phyloP scores from a whole-genome alignment of 176 grass and related monocot species.

The Cocos nucifera region DNA sequence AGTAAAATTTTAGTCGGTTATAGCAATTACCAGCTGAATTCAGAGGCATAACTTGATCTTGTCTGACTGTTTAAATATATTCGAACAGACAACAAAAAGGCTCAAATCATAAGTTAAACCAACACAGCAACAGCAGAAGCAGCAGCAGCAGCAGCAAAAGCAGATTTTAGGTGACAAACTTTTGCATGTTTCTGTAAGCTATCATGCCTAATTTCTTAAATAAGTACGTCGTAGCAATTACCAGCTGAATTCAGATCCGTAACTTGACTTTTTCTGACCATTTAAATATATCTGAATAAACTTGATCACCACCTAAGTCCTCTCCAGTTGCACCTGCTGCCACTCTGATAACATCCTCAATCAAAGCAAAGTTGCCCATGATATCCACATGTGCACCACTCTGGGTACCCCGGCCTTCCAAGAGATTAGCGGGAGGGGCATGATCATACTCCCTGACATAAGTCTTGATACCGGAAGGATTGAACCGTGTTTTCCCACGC shows the following conservation, averaged over 20 bases:
- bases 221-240: neutral
- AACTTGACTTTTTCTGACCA: slow-evolving; percentile 88
- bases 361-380: slow-evolving; percentile 95
- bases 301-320: slow-evolving; percentile 69
- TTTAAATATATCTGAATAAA: slow-evolving; percentile 87
- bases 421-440: slow-evolving; percentile 67
- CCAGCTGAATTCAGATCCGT: slow-evolving; percentile 29
- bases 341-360: slow-evolving; percentile 89
- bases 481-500: slow-evolving; percentile 91
- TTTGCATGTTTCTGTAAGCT: too few species aligned
- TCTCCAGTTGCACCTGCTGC: slow-evolving; percentile 77
- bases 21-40: too few species aligned
- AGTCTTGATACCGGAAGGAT: slow-evolving; percentile 78
- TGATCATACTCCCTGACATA: slow-evolving; percentile 76
- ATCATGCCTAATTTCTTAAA: too few species aligned
- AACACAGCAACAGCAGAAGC: too few species aligned
- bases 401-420: slow-evolving; percentile 91
- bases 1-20: neutral
- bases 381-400: slow-evolving; percentile 97
- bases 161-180: too few species aligned
- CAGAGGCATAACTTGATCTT: too few species aligned
- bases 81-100: too few species aligned
- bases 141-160: too few species aligned
- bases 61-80: too few species aligned
- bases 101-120: too few species aligned